These are phyloP conservation scores for Gentiana macrophylla DNA, from an alignment of 257 asterid species.

Conservation along the genomic window DNA sequence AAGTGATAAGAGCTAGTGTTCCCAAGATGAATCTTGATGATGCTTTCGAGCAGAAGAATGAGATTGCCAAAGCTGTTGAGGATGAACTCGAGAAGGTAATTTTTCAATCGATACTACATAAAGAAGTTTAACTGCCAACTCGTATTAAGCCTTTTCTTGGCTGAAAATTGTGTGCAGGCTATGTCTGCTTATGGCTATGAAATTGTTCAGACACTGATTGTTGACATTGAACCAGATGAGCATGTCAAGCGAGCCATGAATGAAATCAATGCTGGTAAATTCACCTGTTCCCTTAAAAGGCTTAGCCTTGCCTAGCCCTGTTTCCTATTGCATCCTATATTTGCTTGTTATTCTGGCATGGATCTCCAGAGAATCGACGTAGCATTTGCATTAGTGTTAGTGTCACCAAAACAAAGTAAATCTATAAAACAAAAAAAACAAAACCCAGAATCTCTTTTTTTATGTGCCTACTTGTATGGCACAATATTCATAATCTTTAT, in stretches of 20 bases:
- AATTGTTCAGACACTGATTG: slow-evolving; percentile 82
- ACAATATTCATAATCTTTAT: no score
- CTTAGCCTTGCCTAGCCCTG: slow-evolving; percentile 6
- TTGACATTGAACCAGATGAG: slow-evolving; percentile 82
- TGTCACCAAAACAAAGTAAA: no score
- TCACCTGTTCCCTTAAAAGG: neutral
- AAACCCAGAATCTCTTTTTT: no score
- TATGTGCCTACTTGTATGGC: no score
- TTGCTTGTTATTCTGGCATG: no score
- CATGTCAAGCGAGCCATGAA: slow-evolving; percentile 88
- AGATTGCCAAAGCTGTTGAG: slow-evolving; percentile 76
- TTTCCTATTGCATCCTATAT: neutral
- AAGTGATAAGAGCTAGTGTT: slow-evolving; percentile 76
- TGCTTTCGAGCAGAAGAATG: slow-evolving; percentile 75
- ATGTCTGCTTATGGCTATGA: slow-evolving; percentile 86
- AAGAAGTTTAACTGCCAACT: neutral
- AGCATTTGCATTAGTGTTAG: no score
- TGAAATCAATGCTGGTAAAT: slow-evolving; percentile 72
- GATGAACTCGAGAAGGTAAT: slow-evolving; percentile 67
- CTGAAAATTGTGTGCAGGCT: slow-evolving; percentile 31
- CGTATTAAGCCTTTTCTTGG: neutral
- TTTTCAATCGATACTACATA: slow-evolving; percentile 1
- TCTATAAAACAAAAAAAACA: no score
- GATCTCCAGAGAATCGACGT: no score
- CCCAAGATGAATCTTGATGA: slow-evolving; percentile 68